Base-by-base conservation (phyloP, 768 basidiomycete genomes). In the Pleurotus pulmonarius region DNA sequence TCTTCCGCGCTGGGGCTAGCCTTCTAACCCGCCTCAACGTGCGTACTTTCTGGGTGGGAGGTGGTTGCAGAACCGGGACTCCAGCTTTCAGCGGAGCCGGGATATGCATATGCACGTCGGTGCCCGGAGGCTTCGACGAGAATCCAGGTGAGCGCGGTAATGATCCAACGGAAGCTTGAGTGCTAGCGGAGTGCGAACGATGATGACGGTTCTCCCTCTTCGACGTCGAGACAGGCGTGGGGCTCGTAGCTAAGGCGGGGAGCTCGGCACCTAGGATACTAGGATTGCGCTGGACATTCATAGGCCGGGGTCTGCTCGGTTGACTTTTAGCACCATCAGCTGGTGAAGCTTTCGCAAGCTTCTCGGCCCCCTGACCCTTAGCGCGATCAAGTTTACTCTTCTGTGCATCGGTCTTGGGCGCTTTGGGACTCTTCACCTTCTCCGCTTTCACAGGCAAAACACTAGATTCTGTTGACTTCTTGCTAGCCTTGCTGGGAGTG, bases 251-350 rank as follows among this genome's bases (percentile, higher is more conserved):
- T 58, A 61, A 59, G 44, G 68, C 72, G 38, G 84, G 85, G 37
- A 87, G 75, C 66, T 88, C 87, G 56, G 74, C 77, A 39, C 86
- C 88, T 61, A 87, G 81, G 63, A 86, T 86, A 63, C 81, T 86
- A 34, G 85, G 84, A 59, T 84, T 86, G 54, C 81, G 79, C 61
- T 77, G 75, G 34, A 78, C 64, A 60, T 80, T 84, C 77, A 80
- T 79, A 20, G 74, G 74, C 62, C 67, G 64, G 62, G 65, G 65
- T 52, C 65, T 53, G 13, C 51, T 53, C 51, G 48, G 48, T 47
- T 49, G 29, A 29, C 13, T 37, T 20, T 53, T 53, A 20, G 15
- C 18, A 12, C 13, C 24, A 2, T 53, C 51, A 22, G 41, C 20
- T 4, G 37, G 37, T 22, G 38, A 22, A 18, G 51, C 51, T 11